Evolutionary conservation across 805 yeast species (phyloP).

Genomic region (Candida xyloterini): DNA sequence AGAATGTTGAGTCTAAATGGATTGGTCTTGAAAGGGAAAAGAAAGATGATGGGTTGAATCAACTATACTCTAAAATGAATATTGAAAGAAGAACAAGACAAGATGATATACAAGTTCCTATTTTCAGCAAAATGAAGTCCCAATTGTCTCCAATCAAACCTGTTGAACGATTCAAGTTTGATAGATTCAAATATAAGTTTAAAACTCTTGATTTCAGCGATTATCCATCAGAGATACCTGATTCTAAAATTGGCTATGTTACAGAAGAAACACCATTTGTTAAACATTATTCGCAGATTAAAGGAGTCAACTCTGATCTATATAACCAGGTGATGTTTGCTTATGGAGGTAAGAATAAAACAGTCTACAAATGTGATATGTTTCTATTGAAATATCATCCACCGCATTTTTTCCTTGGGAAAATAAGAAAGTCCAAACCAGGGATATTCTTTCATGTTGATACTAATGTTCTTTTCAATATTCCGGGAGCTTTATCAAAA

Average conservation of each 20-base stretch:
- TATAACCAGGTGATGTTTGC: neutral
- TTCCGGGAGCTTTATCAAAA: slow-evolving; percentile 4
- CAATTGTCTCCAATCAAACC: neutral
- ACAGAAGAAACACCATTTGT: slow-evolving; percentile 15
- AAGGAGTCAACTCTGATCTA: slow-evolving; percentile 25
- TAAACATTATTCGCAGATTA: slow-evolving; percentile 12
- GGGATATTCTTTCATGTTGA: slow-evolving; percentile 20
- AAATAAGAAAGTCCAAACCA: slow-evolving; percentile 33
- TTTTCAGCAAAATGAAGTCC: neutral
- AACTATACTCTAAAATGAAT: neutral
- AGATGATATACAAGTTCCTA: neutral
- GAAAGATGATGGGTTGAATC: neutral
- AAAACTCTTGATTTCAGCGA: neutral
- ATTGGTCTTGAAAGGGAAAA: neutral
- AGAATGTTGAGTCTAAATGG: neutral
- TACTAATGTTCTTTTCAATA: slow-evolving; percentile 24
- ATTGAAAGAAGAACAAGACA: neutral
- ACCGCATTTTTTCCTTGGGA: slow-evolving; percentile 21
- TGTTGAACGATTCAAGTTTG: neutral
- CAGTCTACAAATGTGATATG: slow-evolving; percentile 20
- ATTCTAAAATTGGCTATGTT: slow-evolving; percentile 15
- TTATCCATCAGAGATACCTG: slow-evolving; percentile 10
- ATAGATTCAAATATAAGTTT: neutral
- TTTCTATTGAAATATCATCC: slow-evolving; percentile 26
- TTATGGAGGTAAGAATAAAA: slow-evolving; percentile 1